Percentiles rank a stretch among this genome's conserved stretches.
Conservation (phyloP, 768 basidiomycete species). For the Hericium alpestre region DNA sequence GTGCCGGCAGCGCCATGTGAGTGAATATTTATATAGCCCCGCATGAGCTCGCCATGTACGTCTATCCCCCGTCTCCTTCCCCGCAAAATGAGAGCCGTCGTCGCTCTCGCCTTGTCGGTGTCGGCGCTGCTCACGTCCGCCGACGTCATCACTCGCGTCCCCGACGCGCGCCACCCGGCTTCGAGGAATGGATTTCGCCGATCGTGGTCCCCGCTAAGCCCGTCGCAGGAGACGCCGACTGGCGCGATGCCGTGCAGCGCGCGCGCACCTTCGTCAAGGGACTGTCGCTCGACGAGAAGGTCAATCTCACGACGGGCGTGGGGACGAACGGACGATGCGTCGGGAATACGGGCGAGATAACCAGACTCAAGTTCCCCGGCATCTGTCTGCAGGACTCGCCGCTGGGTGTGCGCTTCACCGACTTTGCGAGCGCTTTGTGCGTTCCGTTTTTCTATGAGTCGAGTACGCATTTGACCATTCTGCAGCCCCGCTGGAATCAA, state of each 20-base stretch:
- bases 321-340: conserved; percentile 57
- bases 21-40: too few relatives aligned
- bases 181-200: neutral
- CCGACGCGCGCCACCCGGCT: neutral
- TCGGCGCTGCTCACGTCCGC: neutral
- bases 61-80: neutral
- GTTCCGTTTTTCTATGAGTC: neutral
- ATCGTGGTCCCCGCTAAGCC: neutral
- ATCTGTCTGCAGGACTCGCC: conserved; percentile 72
- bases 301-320: conserved; percentile 12
- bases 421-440: conserved; percentile 58
- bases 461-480: neutral
- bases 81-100: neutral
- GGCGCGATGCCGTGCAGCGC: neutral
- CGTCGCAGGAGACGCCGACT: neutral
- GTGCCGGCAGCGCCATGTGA: too few relatives aligned
- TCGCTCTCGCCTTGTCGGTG: neutral
- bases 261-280: conserved; percentile 6
- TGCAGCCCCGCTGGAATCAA: neutral
- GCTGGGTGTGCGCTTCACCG: conserved; percentile 65
- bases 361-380: conserved; percentile 40
- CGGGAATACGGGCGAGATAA: conserved; percentile 38
- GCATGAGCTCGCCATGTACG: too few relatives aligned
- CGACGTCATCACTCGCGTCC: neutral
- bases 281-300: conserved; percentile 12